Evolutionary conservation across 139 green algal genomes (phyloP).

Genomic region (Zygnema cylindricum): DNA sequence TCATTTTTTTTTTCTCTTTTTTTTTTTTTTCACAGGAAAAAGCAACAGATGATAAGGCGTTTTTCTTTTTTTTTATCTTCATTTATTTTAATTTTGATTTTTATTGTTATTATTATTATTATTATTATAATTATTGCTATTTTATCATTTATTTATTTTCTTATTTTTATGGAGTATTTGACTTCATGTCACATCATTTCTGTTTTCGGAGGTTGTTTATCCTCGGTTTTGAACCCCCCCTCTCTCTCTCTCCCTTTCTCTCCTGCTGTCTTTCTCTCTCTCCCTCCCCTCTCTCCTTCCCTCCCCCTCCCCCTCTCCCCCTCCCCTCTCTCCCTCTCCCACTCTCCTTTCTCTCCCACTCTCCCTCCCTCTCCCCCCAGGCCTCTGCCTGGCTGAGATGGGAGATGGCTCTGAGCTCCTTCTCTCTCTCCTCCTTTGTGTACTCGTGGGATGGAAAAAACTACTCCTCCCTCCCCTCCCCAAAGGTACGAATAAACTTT

Average conservation of each 20-base stretch:
- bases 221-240: no score
- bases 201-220: no score
- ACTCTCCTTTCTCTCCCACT: not conserved
- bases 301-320: not conserved
- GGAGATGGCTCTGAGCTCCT: slow-evolving; percentile 48
- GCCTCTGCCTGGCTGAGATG: slow-evolving; percentile 33
- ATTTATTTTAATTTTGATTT: no score
- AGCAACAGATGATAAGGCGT: no score
- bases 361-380: not conserved
- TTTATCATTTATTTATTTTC: no score
- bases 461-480: slow-evolving; percentile 9
- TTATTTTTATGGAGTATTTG: no score
- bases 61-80: no score
- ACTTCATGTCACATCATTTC: no score
- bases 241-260: not conserved
- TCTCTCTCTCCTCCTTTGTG: slow-evolving; percentile 23
- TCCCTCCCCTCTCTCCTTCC: not conserved
- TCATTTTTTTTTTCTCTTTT: no score
- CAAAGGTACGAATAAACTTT: not conserved
- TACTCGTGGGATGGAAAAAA: slow-evolving; percentile 28
- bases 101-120: no score
- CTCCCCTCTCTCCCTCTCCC: not conserved
- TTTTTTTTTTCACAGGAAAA: not conserved
- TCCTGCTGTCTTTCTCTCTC: not conserved
- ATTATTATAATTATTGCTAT: no score